Evolutionary conservation across 1,139 yeast genomes (phyloP).

Genomic region (Candida frijolesensis): DNA sequence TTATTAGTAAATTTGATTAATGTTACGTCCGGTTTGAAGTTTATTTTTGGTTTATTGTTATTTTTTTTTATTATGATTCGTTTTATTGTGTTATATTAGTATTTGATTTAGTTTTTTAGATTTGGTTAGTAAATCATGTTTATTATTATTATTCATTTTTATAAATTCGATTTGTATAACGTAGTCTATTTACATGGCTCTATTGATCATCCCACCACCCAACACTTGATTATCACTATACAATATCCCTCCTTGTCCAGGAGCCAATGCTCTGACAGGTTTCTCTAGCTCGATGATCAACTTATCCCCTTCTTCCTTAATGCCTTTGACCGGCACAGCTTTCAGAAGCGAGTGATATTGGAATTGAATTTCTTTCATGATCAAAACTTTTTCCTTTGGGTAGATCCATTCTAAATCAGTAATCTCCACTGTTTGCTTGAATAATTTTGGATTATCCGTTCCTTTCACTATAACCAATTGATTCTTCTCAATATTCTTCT

Average conservation of each 20-base stretch:
- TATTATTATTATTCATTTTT: neutral
- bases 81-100: conserved; percentile 2
- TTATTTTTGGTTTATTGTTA: conserved; percentile 1
- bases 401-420: conserved; percentile 55
- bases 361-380: conserved; percentile 33
- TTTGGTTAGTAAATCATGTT: neutral
- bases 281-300: conserved; percentile 39
- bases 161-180: neutral
- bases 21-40: conserved; percentile 8
- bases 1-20: conserved; percentile 2
- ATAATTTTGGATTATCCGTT: conserved; percentile 61
- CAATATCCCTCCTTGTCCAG: conserved; percentile 83
- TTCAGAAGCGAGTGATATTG: conserved; percentile 75
- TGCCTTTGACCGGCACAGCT: conserved; percentile 37
- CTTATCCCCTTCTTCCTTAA: conserved; percentile 17
- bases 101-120: neutral
- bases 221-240: conserved; percentile 68
- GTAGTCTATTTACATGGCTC: conserved; percentile 3
- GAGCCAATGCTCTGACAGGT: conserved; percentile 73
- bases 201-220: conserved; percentile 67
- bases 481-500: conserved; percentile 62
- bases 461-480: conserved; percentile 82
- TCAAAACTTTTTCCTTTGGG: conserved; percentile 17
- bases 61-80: neutral
- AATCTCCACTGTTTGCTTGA: conserved; percentile 44